Evolutionary conservation across 805 yeast genomes (phyloP), one percentile per base, ranked within the genome.

Genomic region (Yamadazyma kitorensis): DNA sequence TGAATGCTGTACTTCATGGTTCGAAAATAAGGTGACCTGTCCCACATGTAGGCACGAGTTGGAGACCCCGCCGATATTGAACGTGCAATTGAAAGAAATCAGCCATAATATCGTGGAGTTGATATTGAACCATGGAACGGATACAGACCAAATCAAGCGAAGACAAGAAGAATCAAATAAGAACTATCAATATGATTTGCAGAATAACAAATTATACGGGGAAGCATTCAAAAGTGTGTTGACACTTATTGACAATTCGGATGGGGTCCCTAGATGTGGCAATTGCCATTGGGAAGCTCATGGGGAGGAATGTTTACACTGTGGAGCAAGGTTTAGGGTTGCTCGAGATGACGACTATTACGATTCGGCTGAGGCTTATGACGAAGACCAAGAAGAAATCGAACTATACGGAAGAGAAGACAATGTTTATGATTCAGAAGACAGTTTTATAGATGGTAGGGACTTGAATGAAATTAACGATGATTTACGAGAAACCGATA

Each of bases 201-300:
- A 55, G 16, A 55, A 57, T 3, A 51, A 62, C 20, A 50, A 46
- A 3, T 51, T 78, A 27, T 82, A 76, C 55, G 70, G 70, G 3
- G 70, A 68, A 21, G 51, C 70, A 2, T 80, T 82, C 53, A 58
- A 64, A n/a, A 51, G 68, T 12, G 74, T 77, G 2, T 55, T 67
- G 11, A 78, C 82, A 0, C 54, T 78, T 3, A 61, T 80, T 1
- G 88, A 81, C 47, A 63, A 61, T 18, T 75, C 76, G 18, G 91
- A 84, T 48, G 88, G 88, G 2, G 85, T 83, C 7, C 76, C 83
- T 0, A 58, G 91, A 35, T 84, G 93, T 49, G 75, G 83, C 6
- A 72, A 76, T 37, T 84, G 93, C 52, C 87, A 80, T 48, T 84
- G 91, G 91, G 91, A 84, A 48, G 78, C 82, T 1, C 76, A 75